Base-by-base conservation (phyloP, 2,329 filamentous ascomycete genomes). In the Volutella citrinella region DNA sequence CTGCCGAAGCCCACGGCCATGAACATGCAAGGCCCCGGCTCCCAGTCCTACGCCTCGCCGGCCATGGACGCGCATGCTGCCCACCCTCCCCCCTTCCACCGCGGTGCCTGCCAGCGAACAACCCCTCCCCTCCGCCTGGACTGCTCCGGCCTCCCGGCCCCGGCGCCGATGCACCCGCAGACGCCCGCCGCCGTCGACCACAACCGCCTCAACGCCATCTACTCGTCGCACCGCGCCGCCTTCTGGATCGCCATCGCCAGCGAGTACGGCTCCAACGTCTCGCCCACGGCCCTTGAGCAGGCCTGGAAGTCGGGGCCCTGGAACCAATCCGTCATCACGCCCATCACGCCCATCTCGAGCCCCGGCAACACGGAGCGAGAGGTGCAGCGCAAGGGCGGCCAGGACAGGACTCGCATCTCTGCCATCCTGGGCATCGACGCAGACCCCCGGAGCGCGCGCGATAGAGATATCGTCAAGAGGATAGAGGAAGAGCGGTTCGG, bases 231-330 rank as follows among this genome's bases (percentile, higher is more conserved):
- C 61, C 78, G 83, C 26, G 69, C 73, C 31, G 74, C 76, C 8
- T 90, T 91, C 65, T 91, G 86, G 85, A 69, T 75, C 20, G 71
- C 76, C 29, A 74, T 91, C 21, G 84, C 84, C 19, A 67, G 76
- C 17, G 83, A 88, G 51, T 90, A 90, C 52, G 84, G 84, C 33
- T 60, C 66, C 11, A 75, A 78, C 20, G 70, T 72, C 3, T 80
- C 76, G 30, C 76, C 83, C 2, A 68, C 72, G 11, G 68, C 78
- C 20, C 69, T 88, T 14, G 84, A 87, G 63, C 80, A 82, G 55
- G 78, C 81, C n/a, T 88, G 83, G 80, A 73, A 69, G 55, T 64
- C 66, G 9, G 70, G 66, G 23, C 52, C 59, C 18, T 63, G 65
- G 49, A 56, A 61, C 55, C 48, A 64, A 39, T 44, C 47, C 7